Percentiles rank a stretch among this genome's conserved stretches.
Conservation (phyloP, 306 rosid species). For the Trifolium fragiferum region DNA sequence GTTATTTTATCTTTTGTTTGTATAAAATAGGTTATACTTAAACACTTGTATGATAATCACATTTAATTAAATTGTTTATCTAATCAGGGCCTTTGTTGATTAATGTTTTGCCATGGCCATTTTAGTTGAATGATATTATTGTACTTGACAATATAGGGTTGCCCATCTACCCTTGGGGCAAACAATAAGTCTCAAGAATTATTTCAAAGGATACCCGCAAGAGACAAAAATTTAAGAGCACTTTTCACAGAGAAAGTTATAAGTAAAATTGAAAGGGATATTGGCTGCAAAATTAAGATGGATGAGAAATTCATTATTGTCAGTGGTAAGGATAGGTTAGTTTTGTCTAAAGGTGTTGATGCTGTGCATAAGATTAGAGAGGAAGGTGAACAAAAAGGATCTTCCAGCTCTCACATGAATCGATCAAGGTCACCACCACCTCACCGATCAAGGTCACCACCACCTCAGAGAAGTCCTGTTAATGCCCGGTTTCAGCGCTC, state of each 20-base stretch:
- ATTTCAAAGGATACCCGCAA: conserved; percentile 93
- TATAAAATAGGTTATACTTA: background rate
- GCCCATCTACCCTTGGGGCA: conserved; percentile 98
- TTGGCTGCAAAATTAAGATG: conserved; percentile 93
- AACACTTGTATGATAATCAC: background rate
- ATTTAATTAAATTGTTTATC: background rate
- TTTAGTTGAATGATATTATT: conserved; percentile 35
- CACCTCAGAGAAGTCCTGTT: conserved; percentile 82
- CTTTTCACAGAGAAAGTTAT: conserved; percentile 81
- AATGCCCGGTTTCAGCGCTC: conserved; percentile 70
- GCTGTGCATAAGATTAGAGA: conserved; percentile 91
- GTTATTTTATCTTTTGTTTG: background rate
- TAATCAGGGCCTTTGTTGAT: background rate
- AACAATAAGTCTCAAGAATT: conserved; percentile 95
- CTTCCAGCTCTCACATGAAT: conserved; percentile 68
- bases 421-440: conserved; percentile 68
- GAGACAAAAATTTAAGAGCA: conserved; percentile 77
- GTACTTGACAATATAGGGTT: conserved; percentile 66
- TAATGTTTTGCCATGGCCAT: background rate
- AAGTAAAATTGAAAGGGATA: conserved; percentile 81
- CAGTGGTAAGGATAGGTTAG: conserved; percentile 87
- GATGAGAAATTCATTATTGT: conserved; percentile 92
- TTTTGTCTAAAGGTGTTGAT: conserved; percentile 89
- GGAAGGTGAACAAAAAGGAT: conserved; percentile 73
- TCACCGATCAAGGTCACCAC: conserved; percentile 68